phyloP scores from a whole-genome alignment of 2,329 filamentous ascomycete genomes.

The Fusarium sp. region DNA sequence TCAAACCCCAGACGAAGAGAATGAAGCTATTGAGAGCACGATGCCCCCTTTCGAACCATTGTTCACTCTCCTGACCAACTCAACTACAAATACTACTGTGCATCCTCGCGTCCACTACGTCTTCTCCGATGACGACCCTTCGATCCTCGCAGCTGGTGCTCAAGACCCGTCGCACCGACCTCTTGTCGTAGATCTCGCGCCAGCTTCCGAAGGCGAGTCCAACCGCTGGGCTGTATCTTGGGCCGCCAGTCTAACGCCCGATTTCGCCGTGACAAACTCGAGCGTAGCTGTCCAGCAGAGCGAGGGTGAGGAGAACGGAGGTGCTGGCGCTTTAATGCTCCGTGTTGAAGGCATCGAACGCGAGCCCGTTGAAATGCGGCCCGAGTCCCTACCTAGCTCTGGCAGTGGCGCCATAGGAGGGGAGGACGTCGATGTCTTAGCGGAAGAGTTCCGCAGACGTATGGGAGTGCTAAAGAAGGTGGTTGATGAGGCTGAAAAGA shows the following conservation, averaged over 20 bases:
- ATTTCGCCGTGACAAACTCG: conserved; percentile 70
- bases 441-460: conserved; percentile 65
- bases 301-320: conserved; percentile 41
- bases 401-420: conserved; percentile 45
- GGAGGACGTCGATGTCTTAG: conserved; percentile 60
- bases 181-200: conserved; percentile 62
- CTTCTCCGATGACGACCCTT: conserved; percentile 89
- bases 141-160: conserved; percentile 72
- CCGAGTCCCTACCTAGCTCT: conserved; percentile 40
- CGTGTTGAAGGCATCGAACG: conserved; percentile 50
- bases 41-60: conserved; percentile 73
- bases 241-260: conserved; percentile 75
- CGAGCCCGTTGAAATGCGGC: conserved; percentile 44
- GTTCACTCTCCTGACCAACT: conserved; percentile 85
- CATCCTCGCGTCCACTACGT: conserved; percentile 92
- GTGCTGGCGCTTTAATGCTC: conserved; percentile 43
- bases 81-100: conserved; percentile 74
- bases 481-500: conserved; percentile 59
- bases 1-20: conserved; percentile 14
- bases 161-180: conserved; percentile 52
- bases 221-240: conserved; percentile 65
- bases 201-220: conserved; percentile 49
- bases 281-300: conserved; percentile 55
- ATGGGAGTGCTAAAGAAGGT: conserved; percentile 64
- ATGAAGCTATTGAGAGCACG: conserved; percentile 16